Conservation (phyloP, 2,329 filamentous ascomycete genomes). For the Alternaria viburni region DNA sequence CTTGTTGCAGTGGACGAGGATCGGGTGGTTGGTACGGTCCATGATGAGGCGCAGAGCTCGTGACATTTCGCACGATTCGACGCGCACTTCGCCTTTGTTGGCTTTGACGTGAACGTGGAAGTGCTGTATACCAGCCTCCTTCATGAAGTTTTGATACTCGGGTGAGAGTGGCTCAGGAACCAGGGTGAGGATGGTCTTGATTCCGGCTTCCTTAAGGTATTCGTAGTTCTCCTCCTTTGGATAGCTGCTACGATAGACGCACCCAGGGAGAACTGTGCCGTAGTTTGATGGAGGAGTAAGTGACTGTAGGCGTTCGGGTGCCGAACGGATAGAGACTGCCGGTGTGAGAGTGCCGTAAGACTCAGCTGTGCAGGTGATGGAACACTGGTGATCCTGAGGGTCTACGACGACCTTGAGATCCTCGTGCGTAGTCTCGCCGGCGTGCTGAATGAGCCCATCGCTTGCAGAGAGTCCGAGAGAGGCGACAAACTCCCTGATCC, state of each 20-base stretch:
- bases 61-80: slow-evolving; percentile 62
- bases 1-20: slow-evolving; percentile 92
- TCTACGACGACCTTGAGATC: slow-evolving; percentile 28
- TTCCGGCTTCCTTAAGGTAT: slow-evolving; percentile 69
- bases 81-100: slow-evolving; percentile 73
- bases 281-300: slow-evolving; percentile 72
- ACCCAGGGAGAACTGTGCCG: slow-evolving; percentile 71
- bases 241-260: slow-evolving; percentile 83
- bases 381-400: slow-evolving; percentile 27
- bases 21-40: slow-evolving; percentile 74
- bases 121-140: slow-evolving; percentile 71
- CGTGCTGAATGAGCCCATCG: slow-evolving; percentile 35
- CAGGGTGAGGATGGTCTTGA: slow-evolving; percentile 79
- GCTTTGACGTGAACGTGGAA: slow-evolving; percentile 78
- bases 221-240: slow-evolving; percentile 73
- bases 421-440: slow-evolving; percentile 37
- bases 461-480: slow-evolving; percentile 29
- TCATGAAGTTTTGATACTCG: slow-evolving; percentile 67
- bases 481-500: slow-evolving; percentile 30
- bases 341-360: slow-evolving; percentile 24
- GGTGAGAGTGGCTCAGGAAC: slow-evolving; percentile 57
- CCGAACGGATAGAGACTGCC: slow-evolving; percentile 25
- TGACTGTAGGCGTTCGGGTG: slow-evolving; percentile 44
- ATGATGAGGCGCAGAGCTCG: slow-evolving; percentile 74
- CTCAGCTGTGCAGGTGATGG: slow-evolving; percentile 14